These are phyloP conservation scores for Ceratobasidium sp. DNA, from an alignment of 1,284 basidiomycete species.

Conservation along the genomic window DNA sequence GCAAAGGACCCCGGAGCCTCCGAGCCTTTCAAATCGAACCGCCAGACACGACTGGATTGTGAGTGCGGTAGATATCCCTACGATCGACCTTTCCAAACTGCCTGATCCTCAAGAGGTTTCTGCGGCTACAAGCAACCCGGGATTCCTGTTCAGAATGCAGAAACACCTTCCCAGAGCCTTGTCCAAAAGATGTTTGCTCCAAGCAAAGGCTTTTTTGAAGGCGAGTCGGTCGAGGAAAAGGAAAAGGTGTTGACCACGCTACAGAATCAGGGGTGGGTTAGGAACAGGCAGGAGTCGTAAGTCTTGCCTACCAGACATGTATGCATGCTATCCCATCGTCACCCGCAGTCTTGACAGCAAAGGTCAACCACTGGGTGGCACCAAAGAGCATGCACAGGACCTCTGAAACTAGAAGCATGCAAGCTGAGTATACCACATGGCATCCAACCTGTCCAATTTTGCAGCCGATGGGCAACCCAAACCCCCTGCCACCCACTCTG, in stretches of 20 bases:
- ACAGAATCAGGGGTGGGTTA: conserved; percentile 46
- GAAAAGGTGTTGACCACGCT: conserved; percentile 45
- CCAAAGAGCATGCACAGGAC: conserved; percentile 45
- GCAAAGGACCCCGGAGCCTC: background rate
- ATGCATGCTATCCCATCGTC: background rate
- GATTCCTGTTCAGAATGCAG: conserved; percentile 46
- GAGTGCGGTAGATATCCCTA: conserved; percentile 42
- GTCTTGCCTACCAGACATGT: background rate
- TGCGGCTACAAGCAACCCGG: conserved; percentile 41
- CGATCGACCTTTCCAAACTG: conserved; percentile 40
- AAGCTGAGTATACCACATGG: conserved; percentile 28
- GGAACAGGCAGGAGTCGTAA: conserved; percentile 46
- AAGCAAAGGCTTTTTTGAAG: conserved; percentile 46
- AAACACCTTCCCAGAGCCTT: conserved; percentile 23
- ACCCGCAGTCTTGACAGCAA: conserved; percentile 45
- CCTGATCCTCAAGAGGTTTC: conserved; percentile 38
- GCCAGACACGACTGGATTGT: too few relatives aligned
- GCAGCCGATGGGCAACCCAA: conserved; percentile 44
- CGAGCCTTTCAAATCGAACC: too few relatives aligned
- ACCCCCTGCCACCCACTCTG: conserved; percentile 47
- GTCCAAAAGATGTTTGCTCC: conserved; percentile 46
- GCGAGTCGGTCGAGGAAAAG: conserved; percentile 46
- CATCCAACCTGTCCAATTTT: conserved; percentile 49
- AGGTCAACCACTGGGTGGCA: conserved; percentile 46
- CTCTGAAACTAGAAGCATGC: background rate